These are phyloP conservation scores for Citrus mangshanensis DNA, from an alignment of 345 rosid genomes.

Conservation along the genomic window DNA sequence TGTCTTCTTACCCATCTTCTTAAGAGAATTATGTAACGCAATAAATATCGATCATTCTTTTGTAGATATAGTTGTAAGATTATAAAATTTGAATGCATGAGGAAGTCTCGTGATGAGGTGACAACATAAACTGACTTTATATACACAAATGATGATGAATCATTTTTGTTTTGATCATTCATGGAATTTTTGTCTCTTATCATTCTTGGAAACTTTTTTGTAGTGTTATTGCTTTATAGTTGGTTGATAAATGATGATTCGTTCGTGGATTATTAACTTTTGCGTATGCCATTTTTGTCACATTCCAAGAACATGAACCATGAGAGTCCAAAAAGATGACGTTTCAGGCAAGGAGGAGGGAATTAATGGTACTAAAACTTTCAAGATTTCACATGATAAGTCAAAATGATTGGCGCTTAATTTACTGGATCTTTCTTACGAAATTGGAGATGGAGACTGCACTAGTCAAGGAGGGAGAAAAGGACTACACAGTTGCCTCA, in stretches of 20 bases:
- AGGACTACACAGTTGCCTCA: background rate
- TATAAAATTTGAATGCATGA: background rate
- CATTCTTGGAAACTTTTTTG: background rate
- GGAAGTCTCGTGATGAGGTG: background rate
- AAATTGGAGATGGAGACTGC: background rate
- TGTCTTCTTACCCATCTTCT: conserved; percentile 43
- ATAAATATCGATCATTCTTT: background rate
- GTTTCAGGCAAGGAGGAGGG: background rate
- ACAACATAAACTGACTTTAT: background rate
- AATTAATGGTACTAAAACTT: background rate
- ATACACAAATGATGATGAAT: background rate
- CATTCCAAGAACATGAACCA: background rate
- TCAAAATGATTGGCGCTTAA: background rate
- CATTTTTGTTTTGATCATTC: background rate
- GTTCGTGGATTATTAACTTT: no score
- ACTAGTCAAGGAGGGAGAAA: background rate
- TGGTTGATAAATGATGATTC: background rate
- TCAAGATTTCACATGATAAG: background rate
- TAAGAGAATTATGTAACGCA: background rate
- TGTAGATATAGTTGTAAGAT: background rate
- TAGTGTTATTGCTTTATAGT: background rate
- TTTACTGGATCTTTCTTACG: background rate
- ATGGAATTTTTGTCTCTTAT: background rate
- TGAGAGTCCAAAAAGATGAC: background rate
- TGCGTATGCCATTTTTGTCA: background rate